Conservation (phyloP, 768 basidiomycete genomes). For the Boletus barrowsii region DNA sequence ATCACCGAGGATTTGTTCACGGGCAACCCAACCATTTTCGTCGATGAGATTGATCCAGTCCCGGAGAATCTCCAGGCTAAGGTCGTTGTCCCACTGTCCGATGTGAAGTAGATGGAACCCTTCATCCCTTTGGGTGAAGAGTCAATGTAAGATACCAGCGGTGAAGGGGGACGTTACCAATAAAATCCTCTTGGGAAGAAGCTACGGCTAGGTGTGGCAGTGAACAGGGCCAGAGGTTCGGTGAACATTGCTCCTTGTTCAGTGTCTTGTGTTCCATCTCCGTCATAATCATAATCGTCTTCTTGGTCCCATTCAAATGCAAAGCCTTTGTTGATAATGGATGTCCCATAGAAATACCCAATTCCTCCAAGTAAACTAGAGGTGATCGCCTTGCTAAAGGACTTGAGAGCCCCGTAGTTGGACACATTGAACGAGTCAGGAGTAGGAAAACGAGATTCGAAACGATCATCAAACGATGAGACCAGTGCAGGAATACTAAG, state of each 20-base stretch:
- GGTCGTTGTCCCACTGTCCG: slow-evolving; percentile 89
- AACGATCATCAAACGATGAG: slow-evolving; percentile 60
- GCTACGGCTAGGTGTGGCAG: slow-evolving; percentile 92
- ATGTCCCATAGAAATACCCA: slow-evolving; percentile 92
- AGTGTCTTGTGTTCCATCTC: slow-evolving; percentile 35
- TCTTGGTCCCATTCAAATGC: slow-evolving; percentile 90
- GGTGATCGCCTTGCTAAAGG: slow-evolving; percentile 85
- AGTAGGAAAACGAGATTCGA: slow-evolving; percentile 67
- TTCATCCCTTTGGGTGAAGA: slow-evolving; percentile 69
- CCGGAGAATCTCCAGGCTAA: slow-evolving; percentile 85
- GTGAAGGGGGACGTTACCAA: slow-evolving; percentile 52
- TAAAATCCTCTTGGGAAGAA: slow-evolving; percentile 99
- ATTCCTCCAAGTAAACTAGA: slow-evolving; percentile 91
- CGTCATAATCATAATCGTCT: slow-evolving; percentile 40
- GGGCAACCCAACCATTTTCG: slow-evolving; percentile 91
- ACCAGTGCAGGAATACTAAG: slow-evolving; percentile 66
- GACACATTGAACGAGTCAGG: slow-evolving; percentile 51
- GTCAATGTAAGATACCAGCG: not conserved
- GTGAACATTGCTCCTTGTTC: slow-evolving; percentile 62
- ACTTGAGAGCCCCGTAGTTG: slow-evolving; percentile 47
- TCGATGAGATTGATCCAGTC: slow-evolving; percentile 91
- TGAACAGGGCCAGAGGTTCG: slow-evolving; percentile 73
- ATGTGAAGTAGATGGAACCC: slow-evolving; percentile 94
- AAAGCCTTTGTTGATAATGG: slow-evolving; percentile 81
- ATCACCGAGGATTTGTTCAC: slow-evolving; percentile 95